These are phyloP conservation scores for Strobilomyces confusus DNA, from an alignment of 768 basidiomycete genomes.

Conservation along the genomic window DNA sequence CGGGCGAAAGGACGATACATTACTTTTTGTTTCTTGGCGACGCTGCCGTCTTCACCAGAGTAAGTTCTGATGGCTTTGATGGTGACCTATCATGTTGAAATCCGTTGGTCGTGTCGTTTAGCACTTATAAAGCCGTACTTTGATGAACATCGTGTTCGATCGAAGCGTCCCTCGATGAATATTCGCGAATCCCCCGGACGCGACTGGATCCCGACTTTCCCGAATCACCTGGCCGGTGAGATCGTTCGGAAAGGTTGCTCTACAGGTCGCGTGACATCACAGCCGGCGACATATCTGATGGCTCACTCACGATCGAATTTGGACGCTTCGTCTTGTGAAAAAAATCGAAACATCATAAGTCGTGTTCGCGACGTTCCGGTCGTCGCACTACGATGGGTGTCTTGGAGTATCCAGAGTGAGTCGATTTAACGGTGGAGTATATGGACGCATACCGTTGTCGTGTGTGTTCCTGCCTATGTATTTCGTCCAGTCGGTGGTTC, in stretches of 20 bases:
- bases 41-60: conserved; percentile 1
- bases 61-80: conserved; percentile 10
- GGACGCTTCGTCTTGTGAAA: too few species aligned
- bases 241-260: neutral
- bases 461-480: neutral
- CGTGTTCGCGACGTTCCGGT: too few species aligned
- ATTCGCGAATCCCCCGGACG: conserved; percentile 6
- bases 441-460: neutral
- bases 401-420: neutral
- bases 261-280: neutral
- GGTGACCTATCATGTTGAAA: neutral
- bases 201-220: neutral
- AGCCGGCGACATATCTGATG: neutral
- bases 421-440: neutral
- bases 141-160: neutral
- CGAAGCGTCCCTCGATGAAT: conserved; percentile 1
- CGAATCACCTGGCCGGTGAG: neutral
- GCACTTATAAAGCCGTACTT: neutral
- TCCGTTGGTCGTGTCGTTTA: neutral
- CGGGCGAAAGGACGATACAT: too few species aligned
- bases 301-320: neutral
- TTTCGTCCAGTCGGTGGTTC: neutral
- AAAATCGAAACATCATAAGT: too few species aligned
- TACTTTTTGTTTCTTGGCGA: conserved; percentile 9
- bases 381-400: too few species aligned